These are phyloP conservation scores for Leccinum disarticulatum DNA, from an alignment of 768 basidiomycete species.

Conservation along the genomic window DNA sequence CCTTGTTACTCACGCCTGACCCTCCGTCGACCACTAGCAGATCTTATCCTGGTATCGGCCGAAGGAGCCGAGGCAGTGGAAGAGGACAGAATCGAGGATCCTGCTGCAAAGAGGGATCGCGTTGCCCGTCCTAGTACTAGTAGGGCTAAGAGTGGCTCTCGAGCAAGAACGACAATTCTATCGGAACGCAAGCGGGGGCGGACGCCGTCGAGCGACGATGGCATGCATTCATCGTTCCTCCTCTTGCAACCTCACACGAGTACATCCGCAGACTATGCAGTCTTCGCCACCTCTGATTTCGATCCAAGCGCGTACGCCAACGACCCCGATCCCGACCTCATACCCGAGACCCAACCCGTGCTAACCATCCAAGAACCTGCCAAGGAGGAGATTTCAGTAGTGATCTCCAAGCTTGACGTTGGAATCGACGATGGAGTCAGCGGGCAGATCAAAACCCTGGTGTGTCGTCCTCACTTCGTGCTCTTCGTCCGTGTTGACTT, in stretches of 20 bases:
- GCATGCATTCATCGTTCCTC: slow-evolving; percentile 17
- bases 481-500: not conserved
- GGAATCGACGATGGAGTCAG: slow-evolving; percentile 85
- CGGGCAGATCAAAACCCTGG: slow-evolving; percentile 80
- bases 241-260: not conserved
- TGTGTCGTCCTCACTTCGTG: slow-evolving; percentile 27
- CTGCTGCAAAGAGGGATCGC: slow-evolving; percentile 21
- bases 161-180: slow-evolving; percentile 9
- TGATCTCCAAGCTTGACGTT: slow-evolving; percentile 82
- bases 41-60: slow-evolving; percentile 7
- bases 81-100: slow-evolving; percentile 13
- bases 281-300: slow-evolving; percentile 74
- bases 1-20: slow-evolving; percentile 23
- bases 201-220: slow-evolving; percentile 3
- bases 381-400: slow-evolving; percentile 86
- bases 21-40: slow-evolving; percentile 4
- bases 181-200: not conserved
- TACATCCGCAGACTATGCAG: slow-evolving; percentile 62
- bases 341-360: slow-evolving; percentile 18
- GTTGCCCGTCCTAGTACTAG: slow-evolving; percentile 13
- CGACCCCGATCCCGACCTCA: slow-evolving; percentile 50
- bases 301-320: slow-evolving; percentile 91
- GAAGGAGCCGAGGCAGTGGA: slow-evolving; percentile 14
- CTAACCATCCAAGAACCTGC: slow-evolving; percentile 48
- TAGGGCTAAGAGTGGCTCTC: slow-evolving; percentile 22